Evolutionary conservation across 139 green algal species (phyloP), one percentile per base, ranked within the genome.

Genomic region (Tetraselmis striata): DNA sequence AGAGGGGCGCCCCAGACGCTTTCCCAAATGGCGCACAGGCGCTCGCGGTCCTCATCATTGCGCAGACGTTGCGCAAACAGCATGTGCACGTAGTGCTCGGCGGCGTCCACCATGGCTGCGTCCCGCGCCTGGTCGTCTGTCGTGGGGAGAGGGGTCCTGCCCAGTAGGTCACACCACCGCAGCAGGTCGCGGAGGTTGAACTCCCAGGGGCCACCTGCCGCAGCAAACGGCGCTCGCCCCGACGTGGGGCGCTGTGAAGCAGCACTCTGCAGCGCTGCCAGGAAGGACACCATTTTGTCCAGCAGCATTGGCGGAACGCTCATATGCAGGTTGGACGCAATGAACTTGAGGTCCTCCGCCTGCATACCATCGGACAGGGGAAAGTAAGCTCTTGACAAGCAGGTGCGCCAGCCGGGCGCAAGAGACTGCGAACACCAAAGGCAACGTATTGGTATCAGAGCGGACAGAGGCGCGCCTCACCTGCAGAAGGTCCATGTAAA

Each of bases 131-230:
- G 67, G 83, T 24, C 67, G 59, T 32, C 81, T 84, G 29, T 31
- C 81, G 78, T 81, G 82, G 83, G 80, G 78, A 89, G 85, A 0
- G 82, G 81, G 11, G 77, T 30, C 79, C 90, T 86, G 32, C 75
- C 30, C 27, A 94, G 83, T 58, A 99, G 89, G 26, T 97, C 86
- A 32, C 95, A 98, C 96, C 96, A 99, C 29, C 97, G 89, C 84
- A 99, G 89, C 77, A 99, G 86, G 84, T 99, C 97, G 0, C 97
- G 91, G 82, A 99, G 88, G 86, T 99, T 99, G 91, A 99, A 99
- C 85, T 99, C 97, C 95, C 95, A 99, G 11, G 96, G 97, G 1
- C 94, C 94, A 0, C 97, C 96, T 2, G 87, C 83, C 0, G 83
- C 79, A 0, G 87, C 95, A 87, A 98, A 97, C 22, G 30, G 58